phyloP scores from a whole-genome alignment of 306 rosid genomes.

The Cucumis cinereus region DNA sequence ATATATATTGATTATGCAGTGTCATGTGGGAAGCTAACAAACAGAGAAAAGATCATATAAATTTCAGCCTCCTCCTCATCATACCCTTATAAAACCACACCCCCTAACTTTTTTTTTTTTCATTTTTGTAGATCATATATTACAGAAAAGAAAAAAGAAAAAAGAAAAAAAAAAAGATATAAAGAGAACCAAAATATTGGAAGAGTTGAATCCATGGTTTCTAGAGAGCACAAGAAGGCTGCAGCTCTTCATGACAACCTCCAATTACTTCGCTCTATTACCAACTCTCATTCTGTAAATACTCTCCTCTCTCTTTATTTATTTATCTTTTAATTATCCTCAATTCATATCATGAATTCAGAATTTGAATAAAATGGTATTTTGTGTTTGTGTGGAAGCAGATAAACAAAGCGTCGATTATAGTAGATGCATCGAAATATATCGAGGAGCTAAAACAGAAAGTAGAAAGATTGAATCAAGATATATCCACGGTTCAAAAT shows the following conservation, averaged over 20 bases:
- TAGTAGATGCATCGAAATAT: constrained; percentile 81
- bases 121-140: constrained; percentile 9
- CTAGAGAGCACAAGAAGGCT: constrained; percentile 77
- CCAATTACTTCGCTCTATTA: constrained; percentile 91
- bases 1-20: constrained; percentile 11
- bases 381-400: constrained; percentile 21
- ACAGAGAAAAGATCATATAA: constrained; percentile 48
- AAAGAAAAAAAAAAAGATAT: not conserved
- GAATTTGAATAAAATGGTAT: not conserved
- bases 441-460: constrained; percentile 73
- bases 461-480: constrained; percentile 73
- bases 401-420: constrained; percentile 62
- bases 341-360: no score
- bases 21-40: constrained; percentile 60
- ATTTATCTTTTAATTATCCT: not conserved
- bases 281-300: constrained; percentile 93
- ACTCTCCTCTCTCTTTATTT: constrained; percentile 15
- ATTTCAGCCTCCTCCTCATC: constrained; percentile 40
- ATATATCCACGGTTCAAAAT: constrained; percentile 40
- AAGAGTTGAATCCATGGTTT: constrained; percentile 34
- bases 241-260: constrained; percentile 81
- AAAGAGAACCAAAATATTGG: not conserved
- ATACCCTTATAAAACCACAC: constrained; percentile 32
- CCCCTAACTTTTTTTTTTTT: constrained; percentile 14
- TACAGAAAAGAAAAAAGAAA: not conserved